These are phyloP conservation scores for Pigoraptor vietnamica DNA, from an alignment of 78 protist genomes.

Conservation along the genomic window DNA sequence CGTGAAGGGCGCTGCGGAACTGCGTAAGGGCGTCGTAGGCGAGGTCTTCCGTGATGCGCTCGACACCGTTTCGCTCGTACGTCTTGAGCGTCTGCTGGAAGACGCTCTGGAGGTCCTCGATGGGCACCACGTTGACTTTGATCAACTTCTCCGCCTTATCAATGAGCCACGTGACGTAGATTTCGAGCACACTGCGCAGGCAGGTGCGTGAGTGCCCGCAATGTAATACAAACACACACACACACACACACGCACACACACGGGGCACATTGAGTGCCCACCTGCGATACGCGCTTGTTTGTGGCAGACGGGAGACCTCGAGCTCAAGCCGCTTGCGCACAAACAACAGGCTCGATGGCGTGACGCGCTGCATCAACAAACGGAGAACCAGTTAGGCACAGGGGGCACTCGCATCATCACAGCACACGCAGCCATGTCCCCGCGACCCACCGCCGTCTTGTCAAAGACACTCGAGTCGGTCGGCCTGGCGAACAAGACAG, in stretches of 20 bases:
- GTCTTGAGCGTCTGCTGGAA: not conserved
- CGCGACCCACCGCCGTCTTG: not conserved
- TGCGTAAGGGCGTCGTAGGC: not conserved
- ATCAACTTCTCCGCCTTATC: not conserved
- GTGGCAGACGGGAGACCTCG: not conserved
- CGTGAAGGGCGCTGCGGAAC: not conserved
- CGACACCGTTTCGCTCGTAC: not conserved
- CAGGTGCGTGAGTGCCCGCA: not conserved
- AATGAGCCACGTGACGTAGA: not conserved
- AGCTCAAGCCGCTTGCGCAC: not conserved
- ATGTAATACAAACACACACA: not conserved
- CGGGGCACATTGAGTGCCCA: not conserved
- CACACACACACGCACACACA: not conserved
- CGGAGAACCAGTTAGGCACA: not conserved
- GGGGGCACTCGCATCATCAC: not conserved
- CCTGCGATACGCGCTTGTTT: too few relatives aligned
- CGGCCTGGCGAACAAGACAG: not conserved
- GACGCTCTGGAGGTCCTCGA: not conserved
- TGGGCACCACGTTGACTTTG: not conserved
- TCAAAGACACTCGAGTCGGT: not conserved
- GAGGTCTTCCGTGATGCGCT: not conserved
- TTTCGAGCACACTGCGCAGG: not conserved
- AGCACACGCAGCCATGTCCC: not conserved
- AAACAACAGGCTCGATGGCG: not conserved
- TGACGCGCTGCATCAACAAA: not conserved